A percentile compares a stretch with the other conserved stretches of the same genome.
phyloP scores from a whole-genome alignment of 495 filamentous ascomycete species.

The Penicillium lagena region DNA sequence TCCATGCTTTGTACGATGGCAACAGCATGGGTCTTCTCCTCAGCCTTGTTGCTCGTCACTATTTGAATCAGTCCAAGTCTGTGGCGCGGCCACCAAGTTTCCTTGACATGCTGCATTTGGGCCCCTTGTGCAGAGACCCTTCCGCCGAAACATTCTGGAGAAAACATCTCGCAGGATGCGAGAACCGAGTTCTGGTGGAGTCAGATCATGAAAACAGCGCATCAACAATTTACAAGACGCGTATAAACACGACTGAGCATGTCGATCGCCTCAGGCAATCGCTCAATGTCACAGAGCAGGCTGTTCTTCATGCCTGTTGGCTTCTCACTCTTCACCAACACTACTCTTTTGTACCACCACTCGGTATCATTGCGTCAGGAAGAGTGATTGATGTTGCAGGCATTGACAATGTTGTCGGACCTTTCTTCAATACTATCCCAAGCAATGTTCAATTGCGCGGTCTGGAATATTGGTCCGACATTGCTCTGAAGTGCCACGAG shows the following conservation, averaged over 20 bases:
- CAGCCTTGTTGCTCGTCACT: slow-evolving; percentile 40
- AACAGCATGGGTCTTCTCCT: slow-evolving; percentile 67
- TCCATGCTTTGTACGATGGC: slow-evolving; percentile 87
- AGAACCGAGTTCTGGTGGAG: slow-evolving; percentile 20
- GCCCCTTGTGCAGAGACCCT: slow-evolving; percentile 34
- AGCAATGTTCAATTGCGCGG: slow-evolving; percentile 46
- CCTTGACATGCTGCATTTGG: slow-evolving; percentile 35
- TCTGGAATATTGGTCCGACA: slow-evolving; percentile 26
- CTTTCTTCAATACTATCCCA: slow-evolving; percentile 86
- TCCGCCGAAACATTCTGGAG: slow-evolving; percentile 62
- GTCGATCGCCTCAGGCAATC: slow-evolving; percentile 17
- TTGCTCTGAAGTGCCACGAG: slow-evolving; percentile 27
- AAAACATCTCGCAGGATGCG: slow-evolving; percentile 39
- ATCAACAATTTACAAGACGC: slow-evolving; percentile 9
- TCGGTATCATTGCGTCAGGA: slow-evolving; percentile 40
- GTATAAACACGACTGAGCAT: slow-evolving; percentile 8
- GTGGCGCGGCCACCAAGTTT: slow-evolving; percentile 17
- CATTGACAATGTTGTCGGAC: slow-evolving; percentile 67
- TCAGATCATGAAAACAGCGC: slow-evolving; percentile 1
- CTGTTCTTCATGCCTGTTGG: slow-evolving; percentile 33
- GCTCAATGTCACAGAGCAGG: slow-evolving; percentile 36
- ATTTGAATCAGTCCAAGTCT: slow-evolving; percentile 11
- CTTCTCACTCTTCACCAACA: slow-evolving; percentile 28
- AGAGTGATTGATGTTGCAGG: slow-evolving; percentile 43
- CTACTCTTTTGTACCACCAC: slow-evolving; percentile 20